phyloP scores from a whole-genome alignment of 805 yeast genomes.

The Torulaspora quercuum region DNA sequence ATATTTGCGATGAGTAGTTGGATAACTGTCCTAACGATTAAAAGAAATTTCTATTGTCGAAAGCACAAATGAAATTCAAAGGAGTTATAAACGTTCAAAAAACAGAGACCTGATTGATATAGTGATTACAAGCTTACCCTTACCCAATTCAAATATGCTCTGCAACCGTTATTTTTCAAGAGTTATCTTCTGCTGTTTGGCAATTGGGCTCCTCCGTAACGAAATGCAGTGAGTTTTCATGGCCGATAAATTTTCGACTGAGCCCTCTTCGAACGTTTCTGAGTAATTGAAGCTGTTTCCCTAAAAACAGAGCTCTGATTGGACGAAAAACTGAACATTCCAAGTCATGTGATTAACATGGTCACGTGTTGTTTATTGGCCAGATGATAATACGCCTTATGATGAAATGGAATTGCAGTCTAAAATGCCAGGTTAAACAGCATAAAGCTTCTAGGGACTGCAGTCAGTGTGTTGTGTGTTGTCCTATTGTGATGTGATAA shows the following conservation, averaged over 20 bases:
- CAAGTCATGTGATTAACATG: conserved; percentile 1
- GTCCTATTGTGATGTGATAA: no score
- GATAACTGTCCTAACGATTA: no score
- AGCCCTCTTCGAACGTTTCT: conserved; percentile 4
- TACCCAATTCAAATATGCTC: conserved; percentile 3
- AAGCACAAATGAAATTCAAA: no score
- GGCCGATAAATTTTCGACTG: conserved; percentile 10
- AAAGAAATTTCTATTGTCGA: no score
- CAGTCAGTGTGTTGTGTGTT: no score
- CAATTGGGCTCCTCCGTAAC: conserved; percentile 2
- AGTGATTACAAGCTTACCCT: conserved; percentile 2
- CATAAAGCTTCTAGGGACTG: no score
- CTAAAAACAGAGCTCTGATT: conserved; percentile 9
- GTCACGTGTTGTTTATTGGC: neutral
- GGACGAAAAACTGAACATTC: neutral
- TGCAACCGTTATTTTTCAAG: conserved; percentile 7
- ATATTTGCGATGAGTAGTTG: no score
- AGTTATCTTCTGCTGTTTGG: neutral
- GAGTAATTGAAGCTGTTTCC: neutral
- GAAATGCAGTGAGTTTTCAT: conserved; percentile 1
- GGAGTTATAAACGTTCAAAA: conserved; percentile 3
- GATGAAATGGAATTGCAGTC: no score
- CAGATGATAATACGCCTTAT: neutral
- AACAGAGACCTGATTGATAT: conserved; percentile 2
- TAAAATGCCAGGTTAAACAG: no score